Percentiles rank a stretch among this genome's conserved stretches.
These are phyloP conservation scores for Lipomyces mesembrius DNA, from an alignment of 805 yeast genomes.

Conservation along the genomic window DNA sequence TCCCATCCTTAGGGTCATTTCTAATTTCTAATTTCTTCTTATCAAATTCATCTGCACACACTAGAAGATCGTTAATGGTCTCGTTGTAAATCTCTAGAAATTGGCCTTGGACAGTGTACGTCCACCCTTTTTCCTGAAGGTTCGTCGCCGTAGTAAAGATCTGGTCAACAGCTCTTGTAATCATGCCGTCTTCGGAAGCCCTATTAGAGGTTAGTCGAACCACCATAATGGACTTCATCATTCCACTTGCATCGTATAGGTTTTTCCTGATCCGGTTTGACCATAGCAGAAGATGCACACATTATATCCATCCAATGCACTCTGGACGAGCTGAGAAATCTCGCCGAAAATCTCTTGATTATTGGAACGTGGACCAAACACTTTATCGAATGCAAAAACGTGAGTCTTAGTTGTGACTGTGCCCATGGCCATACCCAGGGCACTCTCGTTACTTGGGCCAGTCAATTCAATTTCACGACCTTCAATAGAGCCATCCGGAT, in stretches of 20 bases:
- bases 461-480: slow-evolving; percentile 39
- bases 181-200: slow-evolving; percentile 70
- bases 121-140: slow-evolving; percentile 63
- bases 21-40: slow-evolving; percentile 65
- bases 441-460: slow-evolving; percentile 38
- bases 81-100: slow-evolving; percentile 92
- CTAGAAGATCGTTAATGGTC: slow-evolving; percentile 68
- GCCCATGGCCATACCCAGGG: slow-evolving; percentile 36
- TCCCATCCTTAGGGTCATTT: slow-evolving; percentile 61
- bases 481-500: slow-evolving; percentile 43
- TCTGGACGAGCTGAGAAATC: slow-evolving; percentile 82
- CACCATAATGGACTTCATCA: neutral
- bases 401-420: slow-evolving; percentile 40
- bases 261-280: slow-evolving; percentile 95
- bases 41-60: slow-evolving; percentile 39
- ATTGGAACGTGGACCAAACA: slow-evolving; percentile 60
- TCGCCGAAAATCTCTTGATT: slow-evolving; percentile 79
- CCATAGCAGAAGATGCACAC: slow-evolving; percentile 97
- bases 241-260: slow-evolving; percentile 70
- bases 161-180: slow-evolving; percentile 72
- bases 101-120: slow-evolving; percentile 66
- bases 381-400: slow-evolving; percentile 73
- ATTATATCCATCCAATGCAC: slow-evolving; percentile 83
- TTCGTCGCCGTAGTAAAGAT: slow-evolving; percentile 63
- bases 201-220: slow-evolving; percentile 44